Base-by-base conservation (phyloP, 352 stramenopile species). In the Plasmopara halstedii region DNA sequence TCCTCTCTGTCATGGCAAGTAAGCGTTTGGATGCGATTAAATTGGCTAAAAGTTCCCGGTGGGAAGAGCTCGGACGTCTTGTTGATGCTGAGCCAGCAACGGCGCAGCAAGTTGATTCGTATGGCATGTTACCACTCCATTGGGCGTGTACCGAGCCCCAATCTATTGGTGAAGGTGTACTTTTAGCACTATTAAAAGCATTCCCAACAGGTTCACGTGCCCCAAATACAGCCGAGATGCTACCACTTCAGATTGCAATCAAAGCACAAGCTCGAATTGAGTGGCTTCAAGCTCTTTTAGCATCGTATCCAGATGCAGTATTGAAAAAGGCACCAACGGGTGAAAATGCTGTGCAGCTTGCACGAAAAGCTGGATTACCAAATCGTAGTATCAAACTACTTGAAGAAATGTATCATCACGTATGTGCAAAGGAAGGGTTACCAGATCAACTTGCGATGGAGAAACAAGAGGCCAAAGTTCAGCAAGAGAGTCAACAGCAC, bases 361-460 rank as follows among this genome's bases (percentile, higher is more conserved):
- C 79, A 13, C 64, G 60, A 19, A 88, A 88, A 42, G 61, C 64
- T 11, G 67, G 50, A 0, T 47, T 91, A 22, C 67, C 77, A 4
- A 35, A 53, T 42, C 73, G 76, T 21, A 86, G 74, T n/a, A 35
- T 91, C 25, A 77, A 82, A 13, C 53, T 94, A 25, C 57, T 94
- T 0, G 82, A 94, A 43, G 82, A 94, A 32, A 94, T 94, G 82
- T 87, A 86, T 44, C 74, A 85, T 45, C 82, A 94, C 46, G 79
- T 94, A 23, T 88, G 76, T 46, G 61, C 78, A 21, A 84, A 86
- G 41, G 59, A 72, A 23, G 74, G 75, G 1, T 62, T 83, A 21
- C 62, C 72, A 14, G 74, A 85, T 44, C 60, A 69, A 14, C 13
- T 65, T 19, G 66, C 78, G 5, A 45, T 85, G n/a, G 72, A 70